phyloP scores from a whole-genome alignment of 2,329 filamentous ascomycete species.

The Microdochium paspali region DNA sequence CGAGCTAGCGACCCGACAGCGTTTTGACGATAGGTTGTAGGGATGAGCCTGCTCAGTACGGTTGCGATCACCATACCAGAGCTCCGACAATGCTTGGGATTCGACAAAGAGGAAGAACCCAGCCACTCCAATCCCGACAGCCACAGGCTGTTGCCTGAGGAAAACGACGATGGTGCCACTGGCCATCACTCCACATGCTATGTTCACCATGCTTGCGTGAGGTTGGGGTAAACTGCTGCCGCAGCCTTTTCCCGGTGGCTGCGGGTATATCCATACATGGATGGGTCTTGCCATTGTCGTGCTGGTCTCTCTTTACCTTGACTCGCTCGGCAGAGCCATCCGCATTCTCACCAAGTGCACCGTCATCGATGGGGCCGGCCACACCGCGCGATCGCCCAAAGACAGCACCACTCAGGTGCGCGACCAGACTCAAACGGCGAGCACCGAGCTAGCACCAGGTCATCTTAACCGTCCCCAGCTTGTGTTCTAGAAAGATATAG shows the following conservation, averaged over 20 bases:
- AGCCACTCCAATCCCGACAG: neutral
- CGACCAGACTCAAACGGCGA: neutral
- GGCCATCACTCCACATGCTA: too few species aligned
- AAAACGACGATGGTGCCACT: too few species aligned
- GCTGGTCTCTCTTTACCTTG: too few species aligned
- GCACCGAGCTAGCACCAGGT: neutral
- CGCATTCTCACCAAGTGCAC: too few species aligned
- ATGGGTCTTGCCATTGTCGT: too few species aligned
- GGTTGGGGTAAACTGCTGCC: too few species aligned
- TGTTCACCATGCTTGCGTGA: too few species aligned
- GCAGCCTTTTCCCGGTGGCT: too few species aligned
- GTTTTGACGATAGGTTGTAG: too few species aligned
- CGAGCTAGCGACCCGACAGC: too few species aligned
- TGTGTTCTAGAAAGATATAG: neutral
- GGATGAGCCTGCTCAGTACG: neutral
- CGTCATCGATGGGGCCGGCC: neutral
- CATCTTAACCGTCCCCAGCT: neutral
- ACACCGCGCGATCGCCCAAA: neutral
- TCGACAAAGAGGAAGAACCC: neutral
- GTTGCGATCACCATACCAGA: neutral
- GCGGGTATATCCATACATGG: too few species aligned
- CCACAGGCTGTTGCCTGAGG: neutral
- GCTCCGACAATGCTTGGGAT: neutral
- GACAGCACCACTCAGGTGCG: neutral
- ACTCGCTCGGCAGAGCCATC: too few species aligned